Evolutionary conservation across 164 flowering plant species (phyloP).

Genomic region (Malania oleifera): DNA sequence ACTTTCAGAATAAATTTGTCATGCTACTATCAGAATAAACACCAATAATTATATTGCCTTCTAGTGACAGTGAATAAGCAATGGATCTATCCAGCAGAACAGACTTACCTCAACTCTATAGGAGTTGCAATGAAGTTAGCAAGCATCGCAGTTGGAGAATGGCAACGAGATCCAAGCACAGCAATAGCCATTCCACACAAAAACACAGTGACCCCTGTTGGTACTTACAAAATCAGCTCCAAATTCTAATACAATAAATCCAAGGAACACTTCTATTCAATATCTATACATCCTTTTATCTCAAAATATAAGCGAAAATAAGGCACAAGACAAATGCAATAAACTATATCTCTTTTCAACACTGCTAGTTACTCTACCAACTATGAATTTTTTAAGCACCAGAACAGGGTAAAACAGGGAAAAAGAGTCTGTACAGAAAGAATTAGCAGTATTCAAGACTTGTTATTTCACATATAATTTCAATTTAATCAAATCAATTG

Average conservation of each 20-base stretch:
- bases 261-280: too few species aligned
- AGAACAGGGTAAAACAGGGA: too few species aligned
- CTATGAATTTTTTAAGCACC: too few species aligned
- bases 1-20: background rate
- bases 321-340: too few species aligned
- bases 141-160: conserved; percentile 85
- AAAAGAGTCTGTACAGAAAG: too few species aligned
- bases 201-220: conserved; percentile 74
- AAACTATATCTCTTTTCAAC: background rate
- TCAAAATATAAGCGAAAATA: too few species aligned
- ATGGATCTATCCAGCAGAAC: background rate
- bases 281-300: too few species aligned
- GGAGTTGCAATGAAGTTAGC: conserved; percentile 92
- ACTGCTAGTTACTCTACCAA: background rate
- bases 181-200: conserved; percentile 92
- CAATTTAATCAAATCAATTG: too few species aligned
- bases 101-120: conserved; percentile 68
- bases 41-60: background rate
- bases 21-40: background rate
- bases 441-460: too few species aligned
- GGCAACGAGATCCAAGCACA: conserved; percentile 63
- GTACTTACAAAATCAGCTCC: conserved; percentile 8
- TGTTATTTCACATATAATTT: too few species aligned
- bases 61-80: background rate
- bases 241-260: background rate